Evolutionary conservation across 2,329 filamentous ascomycete genomes (phyloP).

Genomic region (Alternaria metachromatica): DNA sequence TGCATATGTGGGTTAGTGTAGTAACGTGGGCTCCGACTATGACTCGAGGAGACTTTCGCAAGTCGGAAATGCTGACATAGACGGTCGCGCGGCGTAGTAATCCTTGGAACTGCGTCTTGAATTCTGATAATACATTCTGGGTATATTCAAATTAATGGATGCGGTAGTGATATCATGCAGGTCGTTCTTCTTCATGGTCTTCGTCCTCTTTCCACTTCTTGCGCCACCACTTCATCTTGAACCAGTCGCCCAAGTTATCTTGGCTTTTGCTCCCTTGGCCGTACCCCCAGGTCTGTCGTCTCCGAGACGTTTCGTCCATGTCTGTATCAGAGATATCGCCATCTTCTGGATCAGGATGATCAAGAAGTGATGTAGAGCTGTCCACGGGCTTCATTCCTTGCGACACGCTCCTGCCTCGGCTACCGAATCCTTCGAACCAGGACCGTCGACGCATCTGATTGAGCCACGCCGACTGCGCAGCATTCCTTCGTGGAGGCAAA

Average conservation of each 20-base stretch:
- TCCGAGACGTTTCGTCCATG: conserved; percentile 18
- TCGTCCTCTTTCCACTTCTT: conserved; percentile 41
- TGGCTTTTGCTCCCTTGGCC: conserved; percentile 26
- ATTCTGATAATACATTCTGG: conserved; percentile 1
- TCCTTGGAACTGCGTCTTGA: not conserved
- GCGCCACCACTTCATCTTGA: conserved; percentile 49
- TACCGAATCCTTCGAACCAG: conserved; percentile 42
- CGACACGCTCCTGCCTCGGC: conserved; percentile 33
- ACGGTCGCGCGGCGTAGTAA: not conserved
- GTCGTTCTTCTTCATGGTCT: conserved; percentile 15
- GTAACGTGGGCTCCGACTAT: not conserved
- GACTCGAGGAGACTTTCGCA: not conserved
- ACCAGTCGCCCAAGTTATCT: conserved; percentile 44
- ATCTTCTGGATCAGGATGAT: conserved; percentile 40
- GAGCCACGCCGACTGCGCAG: conserved; percentile 40
- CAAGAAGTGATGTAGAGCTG: conserved; percentile 30
- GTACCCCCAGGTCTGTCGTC: conserved; percentile 37
- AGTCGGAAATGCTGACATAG: not conserved
- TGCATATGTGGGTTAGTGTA: not conserved
- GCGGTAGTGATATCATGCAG: conserved; percentile 15
- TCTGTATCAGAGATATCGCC: conserved; percentile 41
- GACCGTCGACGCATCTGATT: conserved; percentile 45
- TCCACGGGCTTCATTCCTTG: conserved; percentile 38
- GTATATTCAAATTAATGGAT: conserved; percentile 12
- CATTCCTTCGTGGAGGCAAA: conserved; percentile 35